phyloP scores from a whole-genome alignment of 1,284 basidiomycete species.

The Rhodotorula sp. region DNA sequence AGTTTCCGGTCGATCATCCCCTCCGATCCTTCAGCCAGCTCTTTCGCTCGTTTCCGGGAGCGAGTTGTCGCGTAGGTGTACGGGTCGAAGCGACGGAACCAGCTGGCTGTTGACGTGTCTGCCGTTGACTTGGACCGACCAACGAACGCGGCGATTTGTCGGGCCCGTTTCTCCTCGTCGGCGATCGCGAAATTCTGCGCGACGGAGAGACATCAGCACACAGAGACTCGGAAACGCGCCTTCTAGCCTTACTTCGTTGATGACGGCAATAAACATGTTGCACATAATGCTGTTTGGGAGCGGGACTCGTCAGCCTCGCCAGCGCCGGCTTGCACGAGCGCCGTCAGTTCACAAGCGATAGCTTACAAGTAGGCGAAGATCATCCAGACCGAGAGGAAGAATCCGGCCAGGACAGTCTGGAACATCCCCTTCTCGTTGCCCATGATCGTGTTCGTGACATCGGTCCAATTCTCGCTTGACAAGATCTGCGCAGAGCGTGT shows the following conservation, averaged over 20 bases:
- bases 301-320: neutral
- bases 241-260: slow-evolving; percentile 65
- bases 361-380: slow-evolving; percentile 69
- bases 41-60: neutral
- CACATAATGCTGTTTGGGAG: slow-evolving; percentile 73
- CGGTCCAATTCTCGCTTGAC: slow-evolving; percentile 93
- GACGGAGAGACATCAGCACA: neutral
- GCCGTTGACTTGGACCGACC: slow-evolving; percentile 49
- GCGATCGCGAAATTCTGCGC: slow-evolving; percentile 79
- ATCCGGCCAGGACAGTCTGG: slow-evolving; percentile 69
- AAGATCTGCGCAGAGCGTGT: slow-evolving; percentile 56
- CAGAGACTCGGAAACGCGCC: neutral
- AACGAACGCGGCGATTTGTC: slow-evolving; percentile 67
- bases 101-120: slow-evolving; percentile 55
- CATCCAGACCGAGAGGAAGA: slow-evolving; percentile 84
- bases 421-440: slow-evolving; percentile 60
- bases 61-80: slow-evolving; percentile 65
- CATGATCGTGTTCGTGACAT: slow-evolving; percentile 70
- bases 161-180: slow-evolving; percentile 68
- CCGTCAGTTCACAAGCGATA: neutral
- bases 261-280: slow-evolving; percentile 97
- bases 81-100: slow-evolving; percentile 79
- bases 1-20: slow-evolving; percentile 9
- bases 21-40: neutral
- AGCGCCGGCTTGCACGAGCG: slow-evolving; percentile 4